Evolutionary conservation across 495 filamentous ascomycete species (phyloP), one percentile per base, ranked within the genome.

Genomic region (Aspergillus carlsbadensis): DNA sequence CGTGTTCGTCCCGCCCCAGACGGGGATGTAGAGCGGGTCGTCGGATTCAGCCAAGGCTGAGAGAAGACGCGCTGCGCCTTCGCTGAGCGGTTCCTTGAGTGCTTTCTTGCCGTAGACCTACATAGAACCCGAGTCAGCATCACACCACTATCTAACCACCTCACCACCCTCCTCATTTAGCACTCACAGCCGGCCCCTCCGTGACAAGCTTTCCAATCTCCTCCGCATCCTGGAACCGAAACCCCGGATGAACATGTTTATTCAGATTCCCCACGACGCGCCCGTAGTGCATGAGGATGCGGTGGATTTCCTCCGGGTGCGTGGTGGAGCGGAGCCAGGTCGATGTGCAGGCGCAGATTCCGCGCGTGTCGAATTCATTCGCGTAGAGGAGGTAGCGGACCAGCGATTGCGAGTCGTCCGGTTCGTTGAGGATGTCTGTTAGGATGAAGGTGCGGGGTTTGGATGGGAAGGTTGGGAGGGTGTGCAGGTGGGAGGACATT

Each of bases 1-100:
- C 15, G 65, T 62, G 45, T 78, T 78, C 22, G 69, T 67, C 34
- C 78, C 75, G 15, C 72, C 76, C 78, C 78, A 79, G 57, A 62
- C 57, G 7, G 72, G 70, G 20, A 78, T 57, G 65, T 70, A 78
- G 29, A 77, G 65, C 2, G 70, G 71, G 7, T 61, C 52, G 20
- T n/a, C n/a, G n/a, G n/a, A n/a, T n/a, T n/a, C n/a, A n/a, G n/a
- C n/a, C n/a, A n/a, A n/a, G n/a, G n/a, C n/a, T n/a, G n/a, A n/a
- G n/a, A n/a, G n/a, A n/a, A n/a, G n/a, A n/a, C n/a, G n/a, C n/a
- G n/a, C n/a, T n/a, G 55, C 65, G 6, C 75, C 70, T 34, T 64
- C 54, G 52, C 68, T 67, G 10, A 67, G 54, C 10, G 65, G 54
- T n/a, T 49, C 44, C 26, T 46, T 40, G 3, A 66, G 58, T 11